Evolutionary conservation across 805 yeast genomes (phyloP), one percentile per base, ranked within the genome.

Genomic region (Candida corydali): DNA sequence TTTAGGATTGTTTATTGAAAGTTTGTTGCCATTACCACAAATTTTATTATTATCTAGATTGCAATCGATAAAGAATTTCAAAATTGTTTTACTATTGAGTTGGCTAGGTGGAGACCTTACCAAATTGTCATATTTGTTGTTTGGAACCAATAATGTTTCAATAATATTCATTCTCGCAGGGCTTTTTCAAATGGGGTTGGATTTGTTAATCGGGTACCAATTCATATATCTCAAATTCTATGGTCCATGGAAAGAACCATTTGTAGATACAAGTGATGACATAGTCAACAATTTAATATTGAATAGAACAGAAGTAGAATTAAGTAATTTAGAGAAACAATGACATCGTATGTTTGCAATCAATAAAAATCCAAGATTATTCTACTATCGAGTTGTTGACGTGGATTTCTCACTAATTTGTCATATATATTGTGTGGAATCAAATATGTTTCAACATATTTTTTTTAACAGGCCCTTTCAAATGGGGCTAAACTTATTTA

Each of bases 41-140:
- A 78, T 85, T 32, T 63, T 86, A n/a, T 61, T 85, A 42, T 68
- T 85, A 32, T 73, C 77, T 51, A 70, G 87, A 39, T 49, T 81
- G 18, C 77, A 78, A 47, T 75, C 86, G 0, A 78, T 84, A 6
- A 82, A 82, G 45, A 91, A 93, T 41, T 88, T 88, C 63, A 82
- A 87, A 50, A 66, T 80, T 34, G 76, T 91, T 18, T 63, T 88
- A 23, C 55, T 88, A 25, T 60, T 87, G 14, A 81, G 89, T 50
- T 88, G 97, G 97, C 65, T 88, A 4, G 81, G 91, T 41, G 96
- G 96, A 39, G 97, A 88, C 60, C 65, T 82, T 27, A 73, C 86
- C 26, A 89, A 89, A 55, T 75, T 86, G 17, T 66, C 80, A 36
- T 86, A 85, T 51, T 63, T 86, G 36, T 49, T 84, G n/a, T 84